phyloP scores from a whole-genome alignment of 2,329 filamentous ascomycete genomes.

The Sarocladium strictum region DNA sequence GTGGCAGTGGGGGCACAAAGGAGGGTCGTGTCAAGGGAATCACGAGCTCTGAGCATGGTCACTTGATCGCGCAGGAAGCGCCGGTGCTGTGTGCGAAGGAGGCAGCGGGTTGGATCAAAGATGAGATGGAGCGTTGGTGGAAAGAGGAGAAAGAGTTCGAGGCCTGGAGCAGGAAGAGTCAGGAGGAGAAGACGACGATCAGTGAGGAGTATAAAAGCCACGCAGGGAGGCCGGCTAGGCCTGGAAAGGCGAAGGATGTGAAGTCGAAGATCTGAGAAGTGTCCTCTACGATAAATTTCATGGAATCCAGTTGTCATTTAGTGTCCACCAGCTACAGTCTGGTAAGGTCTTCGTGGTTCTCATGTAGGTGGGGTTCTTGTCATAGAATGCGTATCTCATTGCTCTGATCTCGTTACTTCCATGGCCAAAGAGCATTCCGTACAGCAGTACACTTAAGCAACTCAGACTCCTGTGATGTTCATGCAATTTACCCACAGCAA shows the following conservation, averaged over 20 bases:
- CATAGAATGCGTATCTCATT: too few relatives aligned
- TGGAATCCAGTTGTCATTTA: too few relatives aligned
- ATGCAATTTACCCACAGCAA: too few relatives aligned
- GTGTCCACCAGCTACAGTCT: too few relatives aligned
- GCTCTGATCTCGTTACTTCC: too few relatives aligned
- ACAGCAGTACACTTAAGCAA: too few relatives aligned
- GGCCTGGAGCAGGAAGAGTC: slow-evolving; percentile 45
- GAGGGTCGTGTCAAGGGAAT: slow-evolving; percentile 63
- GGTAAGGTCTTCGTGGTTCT: too few relatives aligned
- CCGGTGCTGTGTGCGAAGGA: slow-evolving; percentile 59
- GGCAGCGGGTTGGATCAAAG: slow-evolving; percentile 49
- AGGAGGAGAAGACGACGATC: slow-evolving; percentile 46
- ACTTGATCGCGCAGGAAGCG: slow-evolving; percentile 79
- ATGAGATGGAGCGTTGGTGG: slow-evolving; percentile 53
- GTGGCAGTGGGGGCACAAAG: slow-evolving; percentile 60
- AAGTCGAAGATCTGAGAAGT: slow-evolving; percentile 5
- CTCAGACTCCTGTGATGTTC: too few relatives aligned
- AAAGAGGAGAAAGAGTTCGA: slow-evolving; percentile 50
- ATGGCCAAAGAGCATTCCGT: too few relatives aligned
- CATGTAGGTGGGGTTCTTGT: too few relatives aligned
- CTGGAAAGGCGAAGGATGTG: slow-evolving; percentile 10
- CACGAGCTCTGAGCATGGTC: slow-evolving; percentile 60
- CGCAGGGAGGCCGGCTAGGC: slow-evolving; percentile 27
- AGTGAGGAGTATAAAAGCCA: slow-evolving; percentile 49
- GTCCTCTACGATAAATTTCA: too few relatives aligned